Base-by-base conservation (phyloP, 2,329 filamentous ascomycete genomes). In the Xenoacremonium recifei region DNA sequence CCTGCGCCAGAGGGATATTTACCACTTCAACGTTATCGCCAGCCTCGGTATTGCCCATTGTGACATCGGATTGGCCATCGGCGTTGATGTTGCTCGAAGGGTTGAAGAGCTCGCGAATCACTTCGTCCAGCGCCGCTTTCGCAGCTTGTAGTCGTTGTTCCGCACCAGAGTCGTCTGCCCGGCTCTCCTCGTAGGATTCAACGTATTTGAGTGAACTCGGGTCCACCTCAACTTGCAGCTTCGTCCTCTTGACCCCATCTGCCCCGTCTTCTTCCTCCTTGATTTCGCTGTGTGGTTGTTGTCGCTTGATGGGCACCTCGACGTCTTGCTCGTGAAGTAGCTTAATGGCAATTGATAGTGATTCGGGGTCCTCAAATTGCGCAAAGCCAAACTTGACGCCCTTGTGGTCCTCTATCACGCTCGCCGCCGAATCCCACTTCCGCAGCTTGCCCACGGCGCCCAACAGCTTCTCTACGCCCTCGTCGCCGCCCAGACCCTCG, bases 301-400 rank as follows among this genome's bases (percentile, higher is more conserved):
- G 87, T 63, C 84, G 86, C 69, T 89, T 88, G 30, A 83, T 73
- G 21, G 93, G 93, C 20, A 97, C 83, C 62, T 92, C 76, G 36
- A 97, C 80, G 60, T 89, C 76, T 49, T 96, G 75, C 56, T 93
- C 85, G 61, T 83, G 82, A 55, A 96, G 79, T 42, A 96, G 80
- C 64, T 95, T 89, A 41, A 91, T 82, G 32, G 92, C 93, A 33
- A 85, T 85, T 63, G 85, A 83, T 53, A 99, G 75, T 51, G 90
- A 92, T 65, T 96, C 88, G 18, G 85, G 82, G 64, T 97, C 91
- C 49, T 96, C 92, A 65, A 87, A 99, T 66, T 96, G 87, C 45
- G 92, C 93, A 68, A 99, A 97, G 12, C 92, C 93, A 72, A 97
- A 97, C 49, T 84, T 85, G 66, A 85, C 84, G 42, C 84, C 83